Percentiles rank a stretch among this genome's conserved stretches.
phyloP scores from a whole-genome alignment of 805 yeast species.

The Yarrowia osloensis region DNA sequence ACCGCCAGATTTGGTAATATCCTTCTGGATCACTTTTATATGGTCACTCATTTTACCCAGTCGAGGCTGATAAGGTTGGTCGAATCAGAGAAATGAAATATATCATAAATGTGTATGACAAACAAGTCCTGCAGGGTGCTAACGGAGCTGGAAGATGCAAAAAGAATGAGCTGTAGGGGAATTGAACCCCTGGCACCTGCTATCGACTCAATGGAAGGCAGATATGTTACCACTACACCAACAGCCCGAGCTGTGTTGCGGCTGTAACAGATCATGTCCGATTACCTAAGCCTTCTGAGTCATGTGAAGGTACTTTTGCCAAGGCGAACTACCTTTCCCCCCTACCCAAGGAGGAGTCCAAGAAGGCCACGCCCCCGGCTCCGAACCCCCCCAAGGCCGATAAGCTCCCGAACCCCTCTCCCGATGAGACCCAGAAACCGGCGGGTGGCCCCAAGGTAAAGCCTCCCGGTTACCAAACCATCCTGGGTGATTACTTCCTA shows the following conservation, averaged over 20 bases:
- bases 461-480: no score
- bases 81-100: neutral
- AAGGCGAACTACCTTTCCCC: no score
- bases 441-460: no score
- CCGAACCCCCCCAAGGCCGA: no score
- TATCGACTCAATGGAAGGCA: conserved; percentile 10
- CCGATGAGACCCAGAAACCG: no score
- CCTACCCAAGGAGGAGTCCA: no score
- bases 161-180: conserved; percentile 18
- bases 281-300: no score
- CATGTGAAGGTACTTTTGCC: no score
- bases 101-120: neutral
- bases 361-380: no score
- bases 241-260: neutral
- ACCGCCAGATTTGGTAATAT: neutral
- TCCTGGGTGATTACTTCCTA: no score
- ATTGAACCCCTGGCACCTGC: conserved; percentile 26
- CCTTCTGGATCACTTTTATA: neutral
- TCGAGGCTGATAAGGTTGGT: neutral
- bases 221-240: conserved; percentile 24
- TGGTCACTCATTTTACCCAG: neutral
- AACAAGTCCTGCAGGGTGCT: neutral
- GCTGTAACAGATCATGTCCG: no score
- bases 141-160: neutral
- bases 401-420: no score